These are phyloP conservation scores for Corylus heterophylla DNA, from an alignment of 306 rosid genomes.

Conservation along the genomic window DNA sequence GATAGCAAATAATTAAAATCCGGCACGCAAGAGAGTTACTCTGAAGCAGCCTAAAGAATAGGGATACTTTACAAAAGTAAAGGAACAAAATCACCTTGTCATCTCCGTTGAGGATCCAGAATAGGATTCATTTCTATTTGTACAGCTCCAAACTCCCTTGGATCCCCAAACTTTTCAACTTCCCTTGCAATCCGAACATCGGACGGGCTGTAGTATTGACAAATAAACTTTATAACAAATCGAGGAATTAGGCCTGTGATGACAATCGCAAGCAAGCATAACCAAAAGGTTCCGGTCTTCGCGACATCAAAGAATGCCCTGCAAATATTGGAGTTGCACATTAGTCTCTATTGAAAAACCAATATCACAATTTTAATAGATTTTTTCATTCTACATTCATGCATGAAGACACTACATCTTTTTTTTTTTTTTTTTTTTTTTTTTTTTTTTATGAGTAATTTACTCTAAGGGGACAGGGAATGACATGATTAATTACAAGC, in stretches of 20 bases:
- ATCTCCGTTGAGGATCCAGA: slow-evolving; percentile 40
- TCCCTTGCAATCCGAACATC: slow-evolving; percentile 88
- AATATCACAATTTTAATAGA: not conserved
- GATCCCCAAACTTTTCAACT: slow-evolving; percentile 54
- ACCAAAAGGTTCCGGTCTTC: slow-evolving; percentile 58
- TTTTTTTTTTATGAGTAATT: no score
- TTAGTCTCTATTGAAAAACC: slow-evolving; percentile 19
- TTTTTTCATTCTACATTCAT: slow-evolving; percentile 7
- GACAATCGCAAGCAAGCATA: slow-evolving; percentile 58
- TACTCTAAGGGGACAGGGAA: no score
- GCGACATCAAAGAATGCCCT: slow-evolving; percentile 70
- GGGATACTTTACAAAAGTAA: slow-evolving; percentile 47
- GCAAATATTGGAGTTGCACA: slow-evolving; percentile 29
- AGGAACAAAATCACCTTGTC: slow-evolving; percentile 28
- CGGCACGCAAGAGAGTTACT: slow-evolving; percentile 47
- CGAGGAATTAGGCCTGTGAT: slow-evolving; percentile 69
- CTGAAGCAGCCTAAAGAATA: slow-evolving; percentile 77
- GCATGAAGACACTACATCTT: not conserved
- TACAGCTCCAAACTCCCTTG: slow-evolving; percentile 44
- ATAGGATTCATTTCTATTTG: slow-evolving; percentile 78
- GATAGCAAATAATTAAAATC: slow-evolving; percentile 49
- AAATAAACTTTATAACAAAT: slow-evolving; percentile 52
- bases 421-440: no score
- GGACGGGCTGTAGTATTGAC: slow-evolving; percentile 55
- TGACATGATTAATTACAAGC: slow-evolving; percentile 5